These are phyloP conservation scores for Rhodotorula diobovata DNA, from an alignment of 768 basidiomycete species.

Conservation along the genomic window DNA sequence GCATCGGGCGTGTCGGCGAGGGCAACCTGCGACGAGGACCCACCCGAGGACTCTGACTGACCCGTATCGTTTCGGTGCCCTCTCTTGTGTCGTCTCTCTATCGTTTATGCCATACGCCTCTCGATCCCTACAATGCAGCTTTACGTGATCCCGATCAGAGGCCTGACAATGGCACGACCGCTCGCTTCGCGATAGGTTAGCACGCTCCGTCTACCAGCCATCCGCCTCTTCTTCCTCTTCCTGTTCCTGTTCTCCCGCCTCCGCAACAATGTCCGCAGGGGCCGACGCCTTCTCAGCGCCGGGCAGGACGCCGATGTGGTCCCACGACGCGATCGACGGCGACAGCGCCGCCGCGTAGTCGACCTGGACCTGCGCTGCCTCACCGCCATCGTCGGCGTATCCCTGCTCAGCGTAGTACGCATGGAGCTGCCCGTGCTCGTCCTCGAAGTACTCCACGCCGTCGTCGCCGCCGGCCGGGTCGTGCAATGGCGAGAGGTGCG, in stretches of 20 bases:
- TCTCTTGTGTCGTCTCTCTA: too few relatives aligned
- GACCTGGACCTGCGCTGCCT: neutral
- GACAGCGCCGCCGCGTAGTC: neutral
- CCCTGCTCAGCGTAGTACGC: too few relatives aligned
- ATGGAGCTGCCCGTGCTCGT: slow-evolving; percentile 11
- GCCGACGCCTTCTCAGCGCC: neutral
- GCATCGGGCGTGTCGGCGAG: neutral
- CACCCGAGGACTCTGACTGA: too few relatives aligned
- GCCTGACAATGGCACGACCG: too few relatives aligned
- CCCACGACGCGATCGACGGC: neutral
- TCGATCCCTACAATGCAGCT: too few relatives aligned
- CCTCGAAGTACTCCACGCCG: slow-evolving; percentile 9
- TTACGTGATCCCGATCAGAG: too few relatives aligned
- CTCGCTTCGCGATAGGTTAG: too few relatives aligned
- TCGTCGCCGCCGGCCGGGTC: neutral
- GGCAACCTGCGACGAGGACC: neutral
- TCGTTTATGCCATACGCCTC: too few relatives aligned
- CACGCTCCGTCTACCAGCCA: neutral
- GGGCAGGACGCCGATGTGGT: slow-evolving; percentile 12
- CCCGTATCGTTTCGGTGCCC: too few relatives aligned
- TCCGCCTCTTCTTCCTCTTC: neutral
- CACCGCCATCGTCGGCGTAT: neutral
- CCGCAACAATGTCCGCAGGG: neutral
- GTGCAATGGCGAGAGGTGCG: neutral
- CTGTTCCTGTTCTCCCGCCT: neutral